Base-by-base conservation (phyloP, 257 asterid species). In the Agastache rugosa region DNA sequence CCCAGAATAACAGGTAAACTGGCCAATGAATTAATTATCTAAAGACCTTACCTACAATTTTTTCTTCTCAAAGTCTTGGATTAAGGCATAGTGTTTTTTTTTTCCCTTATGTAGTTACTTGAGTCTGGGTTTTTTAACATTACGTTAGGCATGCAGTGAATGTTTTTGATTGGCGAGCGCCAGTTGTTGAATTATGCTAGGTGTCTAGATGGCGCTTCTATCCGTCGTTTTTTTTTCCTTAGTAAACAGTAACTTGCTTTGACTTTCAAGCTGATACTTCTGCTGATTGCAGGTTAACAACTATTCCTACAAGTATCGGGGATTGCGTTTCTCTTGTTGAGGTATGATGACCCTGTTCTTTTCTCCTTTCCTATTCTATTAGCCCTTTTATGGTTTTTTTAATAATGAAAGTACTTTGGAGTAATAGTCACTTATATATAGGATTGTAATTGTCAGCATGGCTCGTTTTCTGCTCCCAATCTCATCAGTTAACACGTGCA, bases 1-100 rank as follows among this genome's bases (percentile, higher is more conserved):
- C 84, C 75, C 87, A 85, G 78, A 92, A 85, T 81, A 94, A 94
- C 86, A 90, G 97, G 99, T 94, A 81, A 50, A 39, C 61, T 63
- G 42, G 7, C 75, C 51, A 68, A 61, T 60, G 35, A 66, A 51
- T 63, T 44, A 27, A 68, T 23, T 61, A 27, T 72, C 53, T 31
- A 75, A 60, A 44, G 27, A 29, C 20, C 53, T 35, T 70, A 47
- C 62, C 48, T 45, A 31, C 72, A 61, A 11, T 55, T 48, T 63
- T 79, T 69, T 66, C 60, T 74, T 66, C 48, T 23, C 48, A 54
- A 76, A 60, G 70, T 44, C 70, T 37, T 77, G 55, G 20, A 44
- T 51, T 2, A 16, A 60, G 14, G 37, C 22, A 1, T 42, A 22
- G 70, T 58, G n/a, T n/a, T n/a, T n/a, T 67, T 34, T 29, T 83